A percentile compares a stretch with the other conserved stretches of the same genome.
Evolutionary conservation across 2,329 filamentous ascomycete species (phyloP).

Genomic region (Corynespora cassiicola): DNA sequence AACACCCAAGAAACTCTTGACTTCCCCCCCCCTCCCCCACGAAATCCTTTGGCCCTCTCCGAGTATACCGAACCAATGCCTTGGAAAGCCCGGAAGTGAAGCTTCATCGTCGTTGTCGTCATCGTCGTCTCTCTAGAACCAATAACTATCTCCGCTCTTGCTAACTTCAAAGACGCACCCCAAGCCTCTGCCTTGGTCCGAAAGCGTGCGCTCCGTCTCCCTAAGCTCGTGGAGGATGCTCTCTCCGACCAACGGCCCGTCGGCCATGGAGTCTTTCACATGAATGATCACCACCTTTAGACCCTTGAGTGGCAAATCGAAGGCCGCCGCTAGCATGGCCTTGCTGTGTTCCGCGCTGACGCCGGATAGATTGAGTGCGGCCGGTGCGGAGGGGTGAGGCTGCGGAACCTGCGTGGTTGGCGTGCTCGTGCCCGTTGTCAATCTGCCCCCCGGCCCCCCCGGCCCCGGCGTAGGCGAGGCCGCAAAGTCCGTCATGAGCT

Average conservation of each 20-base stretch:
- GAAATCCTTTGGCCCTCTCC: too few species aligned
- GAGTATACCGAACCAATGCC: too few species aligned
- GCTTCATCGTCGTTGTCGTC: too few species aligned
- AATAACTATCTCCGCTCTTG: constrained; percentile 65
- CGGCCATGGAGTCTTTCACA: constrained; percentile 83
- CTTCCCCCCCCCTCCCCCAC: too few species aligned
- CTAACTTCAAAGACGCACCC: constrained; percentile 84
- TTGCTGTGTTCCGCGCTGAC: constrained; percentile 33
- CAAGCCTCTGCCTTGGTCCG: constrained; percentile 62
- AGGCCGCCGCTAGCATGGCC: constrained; percentile 32
- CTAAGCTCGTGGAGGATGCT: constrained; percentile 73
- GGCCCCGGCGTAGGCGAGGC: constrained; percentile 17
- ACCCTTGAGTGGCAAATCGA: constrained; percentile 66
- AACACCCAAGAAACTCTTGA: too few species aligned
- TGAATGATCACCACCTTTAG: constrained; percentile 89
- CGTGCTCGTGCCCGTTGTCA: constrained; percentile 29
- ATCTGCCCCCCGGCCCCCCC: constrained; percentile 7
- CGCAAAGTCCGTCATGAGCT: constrained; percentile 34
- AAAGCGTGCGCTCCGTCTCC: constrained; percentile 62
- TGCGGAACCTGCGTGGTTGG: constrained; percentile 14
- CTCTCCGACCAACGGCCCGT: constrained; percentile 70
- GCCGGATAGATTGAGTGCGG: constrained; percentile 27
- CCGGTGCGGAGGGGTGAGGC: constrained; percentile 27
- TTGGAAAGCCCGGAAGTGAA: too few species aligned
- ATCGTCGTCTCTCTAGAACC: constrained; percentile 49